Conservation (phyloP, 495 filamentous ascomycete species). For the Eremomyces bilateralis region DNA sequence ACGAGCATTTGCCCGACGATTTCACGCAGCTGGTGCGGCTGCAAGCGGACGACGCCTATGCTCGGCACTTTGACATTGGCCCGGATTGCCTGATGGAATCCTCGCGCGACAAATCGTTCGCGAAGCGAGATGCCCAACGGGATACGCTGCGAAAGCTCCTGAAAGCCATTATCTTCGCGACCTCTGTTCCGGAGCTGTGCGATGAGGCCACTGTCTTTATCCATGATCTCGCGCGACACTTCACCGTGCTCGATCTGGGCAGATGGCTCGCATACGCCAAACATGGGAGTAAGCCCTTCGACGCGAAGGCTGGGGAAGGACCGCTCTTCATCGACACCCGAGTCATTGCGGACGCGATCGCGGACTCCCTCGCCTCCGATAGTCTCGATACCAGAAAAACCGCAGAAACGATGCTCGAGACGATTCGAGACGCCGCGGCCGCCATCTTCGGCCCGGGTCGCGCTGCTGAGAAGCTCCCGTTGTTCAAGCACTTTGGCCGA, state of each 20-base stretch:
- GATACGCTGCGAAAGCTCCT: constrained; percentile 60
- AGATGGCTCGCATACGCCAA: constrained; percentile 53
- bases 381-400: constrained; percentile 54
- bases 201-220: constrained; percentile 50
- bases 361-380: constrained; percentile 73
- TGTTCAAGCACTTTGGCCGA: constrained; percentile 61
- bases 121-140: constrained; percentile 72
- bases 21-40: constrained; percentile 63
- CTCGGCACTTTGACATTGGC: constrained; percentile 38
- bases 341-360: constrained; percentile 71
- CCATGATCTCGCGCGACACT: constrained; percentile 64
- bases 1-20: constrained; percentile 70
- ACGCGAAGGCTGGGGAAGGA: constrained; percentile 69
- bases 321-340: constrained; percentile 62
- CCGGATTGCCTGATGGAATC: constrained; percentile 43
- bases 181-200: constrained; percentile 59
- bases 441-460: constrained; percentile 56
- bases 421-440: constrained; percentile 54
- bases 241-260: constrained; percentile 79
- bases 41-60: constrained; percentile 66
- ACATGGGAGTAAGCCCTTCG: constrained; percentile 50
- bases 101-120: constrained; percentile 58
- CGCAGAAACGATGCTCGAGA: constrained; percentile 54
- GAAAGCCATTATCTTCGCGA: constrained; percentile 70
- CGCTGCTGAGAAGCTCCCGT: constrained; percentile 47